Conservation (phyloP, 2,329 filamentous ascomycete species). For the Lizonia empirigonia region DNA sequence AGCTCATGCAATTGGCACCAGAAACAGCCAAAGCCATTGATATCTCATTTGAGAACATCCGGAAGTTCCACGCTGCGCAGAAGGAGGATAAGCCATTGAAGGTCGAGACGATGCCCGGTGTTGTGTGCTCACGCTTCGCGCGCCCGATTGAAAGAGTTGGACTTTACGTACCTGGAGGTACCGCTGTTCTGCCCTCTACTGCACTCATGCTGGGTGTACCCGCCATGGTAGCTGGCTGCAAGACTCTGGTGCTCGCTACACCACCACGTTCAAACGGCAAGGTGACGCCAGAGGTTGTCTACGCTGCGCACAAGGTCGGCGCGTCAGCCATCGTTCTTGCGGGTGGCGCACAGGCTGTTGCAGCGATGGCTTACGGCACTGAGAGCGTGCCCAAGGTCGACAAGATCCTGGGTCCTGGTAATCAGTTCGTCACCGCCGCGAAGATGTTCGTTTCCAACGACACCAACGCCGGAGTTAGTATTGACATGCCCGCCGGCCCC, state of each 20-base stretch:
- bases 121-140: slow-evolving; percentile 90
- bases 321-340: slow-evolving; percentile 95
- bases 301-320: slow-evolving; percentile 94
- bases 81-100: slow-evolving; percentile 79
- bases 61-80: slow-evolving; percentile 91
- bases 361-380: slow-evolving; percentile 96
- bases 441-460: slow-evolving; percentile 99
- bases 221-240: slow-evolving; percentile 95
- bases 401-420: slow-evolving; percentile 96
- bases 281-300: slow-evolving; percentile 95
- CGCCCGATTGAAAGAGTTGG: slow-evolving; percentile 95
- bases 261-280: slow-evolving; percentile 88
- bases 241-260: slow-evolving; percentile 91
- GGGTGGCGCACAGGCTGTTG: slow-evolving; percentile 92
- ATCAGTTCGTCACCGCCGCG: slow-evolving; percentile 96
- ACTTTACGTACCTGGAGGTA: slow-evolving; percentile 93
- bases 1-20: slow-evolving; percentile 80
- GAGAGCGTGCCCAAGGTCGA: slow-evolving; percentile 95
- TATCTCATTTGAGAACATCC: slow-evolving; percentile 90
- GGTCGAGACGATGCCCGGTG: slow-evolving; percentile 97
- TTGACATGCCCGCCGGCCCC: slow-evolving; percentile 97
- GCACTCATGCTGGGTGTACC: slow-evolving; percentile 98
- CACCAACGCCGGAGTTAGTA: slow-evolving; percentile 90
- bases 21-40: slow-evolving; percentile 95
- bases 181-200: slow-evolving; percentile 94